Percentiles rank a stretch among this genome's conserved stretches.
These are phyloP conservation scores for Chloris gayana DNA, from an alignment of 176 grass and related monocot genomes.

Conservation along the genomic window DNA sequence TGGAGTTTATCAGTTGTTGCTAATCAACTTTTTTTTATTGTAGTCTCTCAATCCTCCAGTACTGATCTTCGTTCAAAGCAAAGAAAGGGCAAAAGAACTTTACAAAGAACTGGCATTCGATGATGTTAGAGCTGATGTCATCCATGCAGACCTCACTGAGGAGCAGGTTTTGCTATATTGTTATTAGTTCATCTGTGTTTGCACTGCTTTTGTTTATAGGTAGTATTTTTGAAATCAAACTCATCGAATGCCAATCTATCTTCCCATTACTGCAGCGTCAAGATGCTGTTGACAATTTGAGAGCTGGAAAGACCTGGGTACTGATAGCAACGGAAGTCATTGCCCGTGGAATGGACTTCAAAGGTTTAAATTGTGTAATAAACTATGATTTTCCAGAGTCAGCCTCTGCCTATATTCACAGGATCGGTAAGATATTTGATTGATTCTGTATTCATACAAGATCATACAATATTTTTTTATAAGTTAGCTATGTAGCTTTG, in stretches of 20 bases:
- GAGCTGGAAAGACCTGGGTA: slow-evolving; percentile 88
- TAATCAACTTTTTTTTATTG: slow-evolving; percentile 24
- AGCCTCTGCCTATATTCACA: slow-evolving; percentile 83
- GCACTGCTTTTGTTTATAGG: background rate
- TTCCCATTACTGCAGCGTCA: slow-evolving; percentile 57
- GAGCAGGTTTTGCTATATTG: slow-evolving; percentile 64
- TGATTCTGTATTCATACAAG: background rate
- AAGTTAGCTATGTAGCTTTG: background rate
- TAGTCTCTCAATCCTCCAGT: slow-evolving; percentile 86
- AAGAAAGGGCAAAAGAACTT: slow-evolving; percentile 98
- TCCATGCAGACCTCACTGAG: slow-evolving; percentile 91
- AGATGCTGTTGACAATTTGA: slow-evolving; percentile 97
- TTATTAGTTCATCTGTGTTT: background rate
- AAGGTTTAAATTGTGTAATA: slow-evolving; percentile 87
- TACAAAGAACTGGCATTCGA: slow-evolving; percentile 95
- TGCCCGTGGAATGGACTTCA: slow-evolving; percentile 97
- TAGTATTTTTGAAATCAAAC: background rate
- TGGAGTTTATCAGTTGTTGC: background rate
- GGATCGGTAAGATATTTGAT: slow-evolving; percentile 60
- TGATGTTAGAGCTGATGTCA: slow-evolving; percentile 78
- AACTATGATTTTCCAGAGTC: slow-evolving; percentile 98
- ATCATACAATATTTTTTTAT: background rate
- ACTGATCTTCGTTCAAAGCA: slow-evolving; percentile 97
- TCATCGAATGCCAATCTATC: slow-evolving; percentile 29
- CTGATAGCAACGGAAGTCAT: slow-evolving; percentile 94